Conservation (phyloP, 495 filamentous ascomycete genomes). For the Mycothermus thermophilus region DNA sequence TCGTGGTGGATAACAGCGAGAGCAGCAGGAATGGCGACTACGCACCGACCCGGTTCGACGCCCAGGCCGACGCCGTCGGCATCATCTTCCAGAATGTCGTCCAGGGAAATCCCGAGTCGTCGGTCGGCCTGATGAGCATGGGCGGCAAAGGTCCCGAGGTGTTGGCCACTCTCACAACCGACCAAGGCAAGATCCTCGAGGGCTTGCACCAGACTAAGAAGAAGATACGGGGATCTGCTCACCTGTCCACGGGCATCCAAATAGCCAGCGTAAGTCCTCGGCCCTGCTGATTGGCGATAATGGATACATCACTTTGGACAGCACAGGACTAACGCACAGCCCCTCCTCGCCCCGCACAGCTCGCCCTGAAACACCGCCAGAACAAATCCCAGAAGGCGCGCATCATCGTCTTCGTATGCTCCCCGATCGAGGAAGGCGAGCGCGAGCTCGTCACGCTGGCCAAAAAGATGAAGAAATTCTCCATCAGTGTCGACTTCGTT, state of each 20-base stretch:
- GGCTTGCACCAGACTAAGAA: constrained; percentile 91
- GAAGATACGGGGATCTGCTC: constrained; percentile 77
- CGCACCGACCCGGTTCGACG: constrained; percentile 83
- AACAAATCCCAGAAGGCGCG: constrained; percentile 92
- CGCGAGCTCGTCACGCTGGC: constrained; percentile 78
- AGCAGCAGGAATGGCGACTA: constrained; percentile 97
- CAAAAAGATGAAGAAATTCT: constrained; percentile 97
- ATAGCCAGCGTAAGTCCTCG: constrained; percentile 65
- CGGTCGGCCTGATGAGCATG: constrained; percentile 97
- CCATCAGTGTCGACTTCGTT: constrained; percentile 82
- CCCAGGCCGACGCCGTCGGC: constrained; percentile 85
- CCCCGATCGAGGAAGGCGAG: constrained; percentile 76
- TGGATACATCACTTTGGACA: no score
- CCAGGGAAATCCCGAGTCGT: constrained; percentile 86
- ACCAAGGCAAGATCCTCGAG: constrained; percentile 87
- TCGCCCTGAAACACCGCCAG: constrained; percentile 95
- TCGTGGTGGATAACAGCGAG: constrained; percentile 91
- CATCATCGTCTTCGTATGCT: constrained; percentile 92
- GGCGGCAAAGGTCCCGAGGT: constrained; percentile 94
- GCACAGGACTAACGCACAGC: no score
- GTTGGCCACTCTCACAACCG: constrained; percentile 84
- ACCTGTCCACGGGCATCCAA: constrained; percentile 85
- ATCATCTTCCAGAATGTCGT: constrained; percentile 92
- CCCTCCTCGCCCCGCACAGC: constrained; percentile 42
- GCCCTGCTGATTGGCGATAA: no score